Conservation (phyloP, 2,329 filamentous ascomycete species). For the Hypoxylon sp. region DNA sequence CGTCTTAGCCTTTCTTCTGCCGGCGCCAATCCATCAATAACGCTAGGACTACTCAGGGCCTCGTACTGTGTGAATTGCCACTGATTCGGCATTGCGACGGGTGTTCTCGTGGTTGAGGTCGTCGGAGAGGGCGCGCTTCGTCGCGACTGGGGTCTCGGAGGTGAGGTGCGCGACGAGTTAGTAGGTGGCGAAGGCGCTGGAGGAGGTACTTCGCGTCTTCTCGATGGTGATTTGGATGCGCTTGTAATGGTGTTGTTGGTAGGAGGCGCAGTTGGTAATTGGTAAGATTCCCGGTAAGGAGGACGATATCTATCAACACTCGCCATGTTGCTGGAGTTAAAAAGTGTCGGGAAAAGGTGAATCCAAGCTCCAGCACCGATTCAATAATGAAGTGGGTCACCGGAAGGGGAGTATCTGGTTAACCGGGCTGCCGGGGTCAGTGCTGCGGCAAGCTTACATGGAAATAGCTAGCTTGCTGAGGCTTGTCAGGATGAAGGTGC, state of each 20-base stretch:
- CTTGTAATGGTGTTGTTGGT: constrained; percentile 51
- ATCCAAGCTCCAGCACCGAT: constrained; percentile 14
- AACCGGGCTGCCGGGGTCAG: no score
- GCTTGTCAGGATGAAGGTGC: no score
- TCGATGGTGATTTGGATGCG: constrained; percentile 59
- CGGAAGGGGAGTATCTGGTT: constrained; percentile 25
- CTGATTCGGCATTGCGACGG: constrained; percentile 62
- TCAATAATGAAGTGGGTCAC: constrained; percentile 19
- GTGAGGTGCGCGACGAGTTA: constrained; percentile 63
- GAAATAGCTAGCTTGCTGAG: no score
- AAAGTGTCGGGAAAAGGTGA: constrained; percentile 4
- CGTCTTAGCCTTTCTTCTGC: constrained; percentile 82
- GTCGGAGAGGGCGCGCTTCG: constrained; percentile 55
- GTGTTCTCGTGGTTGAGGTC: constrained; percentile 51
- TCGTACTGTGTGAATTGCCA: constrained; percentile 92
- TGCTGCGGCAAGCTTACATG: no score
- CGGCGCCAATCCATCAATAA: constrained; percentile 79
- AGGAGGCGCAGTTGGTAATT: constrained; percentile 58
- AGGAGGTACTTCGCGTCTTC: constrained; percentile 65
- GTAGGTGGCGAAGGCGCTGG: constrained; percentile 69
- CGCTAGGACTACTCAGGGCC: constrained; percentile 81
- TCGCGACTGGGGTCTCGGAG: constrained; percentile 53
- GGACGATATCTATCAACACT: constrained; percentile 68
- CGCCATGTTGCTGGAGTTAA: constrained; percentile 55
- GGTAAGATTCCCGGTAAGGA: constrained; percentile 62